Conservation (phyloP, 257 asterid genomes). For the Nicotiana obtusifolia region DNA sequence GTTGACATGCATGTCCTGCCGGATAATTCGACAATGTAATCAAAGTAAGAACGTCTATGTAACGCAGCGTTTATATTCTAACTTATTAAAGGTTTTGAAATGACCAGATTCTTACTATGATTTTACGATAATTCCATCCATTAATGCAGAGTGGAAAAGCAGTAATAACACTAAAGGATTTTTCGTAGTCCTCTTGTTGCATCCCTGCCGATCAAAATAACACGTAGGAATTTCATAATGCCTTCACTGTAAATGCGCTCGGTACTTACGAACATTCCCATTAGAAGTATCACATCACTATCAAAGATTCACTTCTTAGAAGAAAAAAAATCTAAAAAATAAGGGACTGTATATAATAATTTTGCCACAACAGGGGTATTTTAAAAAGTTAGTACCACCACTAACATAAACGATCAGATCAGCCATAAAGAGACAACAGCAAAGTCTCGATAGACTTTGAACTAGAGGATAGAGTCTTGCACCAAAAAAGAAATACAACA, state of each 20-base stretch:
- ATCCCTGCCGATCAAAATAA: too few species aligned
- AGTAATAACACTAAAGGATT: background rate
- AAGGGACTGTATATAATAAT: background rate
- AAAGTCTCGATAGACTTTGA: background rate
- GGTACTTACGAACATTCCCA: background rate
- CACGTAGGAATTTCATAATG: background rate
- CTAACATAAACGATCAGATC: background rate
- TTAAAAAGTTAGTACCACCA: background rate
- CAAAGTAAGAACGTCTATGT: background rate
- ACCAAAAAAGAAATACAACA: background rate
- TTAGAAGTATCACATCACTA: background rate
- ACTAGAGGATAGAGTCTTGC: constrained; percentile 3
- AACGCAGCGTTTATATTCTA: background rate
- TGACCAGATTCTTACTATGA: background rate
- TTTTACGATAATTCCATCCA: background rate
- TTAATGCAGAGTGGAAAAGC: background rate
- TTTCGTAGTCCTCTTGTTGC: too few species aligned
- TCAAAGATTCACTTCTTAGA: background rate
- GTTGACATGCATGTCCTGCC: background rate
- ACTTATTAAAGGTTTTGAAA: background rate
- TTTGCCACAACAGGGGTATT: background rate
- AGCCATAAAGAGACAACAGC: background rate
- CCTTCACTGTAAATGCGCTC: background rate
- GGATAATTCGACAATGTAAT: background rate
- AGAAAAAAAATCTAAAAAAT: background rate